Percentiles rank a stretch among this genome's conserved stretches.
phyloP scores from a whole-genome alignment of 73 alveolate species.

The Paramecium biaurelia region DNA sequence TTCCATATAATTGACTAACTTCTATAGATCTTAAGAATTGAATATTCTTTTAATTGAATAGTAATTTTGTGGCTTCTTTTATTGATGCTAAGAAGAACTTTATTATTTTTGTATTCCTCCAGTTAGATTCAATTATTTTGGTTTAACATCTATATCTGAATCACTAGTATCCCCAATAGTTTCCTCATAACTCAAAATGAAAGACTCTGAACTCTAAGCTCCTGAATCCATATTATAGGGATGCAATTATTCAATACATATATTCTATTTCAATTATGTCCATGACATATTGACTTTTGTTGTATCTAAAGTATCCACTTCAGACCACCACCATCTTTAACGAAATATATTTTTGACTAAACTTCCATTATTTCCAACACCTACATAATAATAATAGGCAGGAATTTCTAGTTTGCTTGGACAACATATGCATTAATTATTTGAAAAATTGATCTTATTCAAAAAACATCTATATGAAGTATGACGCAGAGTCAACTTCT shows the following conservation, averaged over 20 bases:
- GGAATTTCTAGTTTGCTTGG: slow-evolving; percentile 51
- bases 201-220: slow-evolving; percentile 7
- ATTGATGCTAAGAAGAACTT: background rate
- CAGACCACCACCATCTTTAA: slow-evolving; percentile 87
- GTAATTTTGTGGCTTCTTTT: background rate
- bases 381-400: slow-evolving; percentile 75
- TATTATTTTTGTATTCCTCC: background rate
- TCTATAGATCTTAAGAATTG: background rate
- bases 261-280: slow-evolving; percentile 46
- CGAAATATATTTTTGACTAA: slow-evolving; percentile 71
- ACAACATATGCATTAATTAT: background rate
- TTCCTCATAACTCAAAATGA: background rate
- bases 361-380: slow-evolving; percentile 81
- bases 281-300: slow-evolving; percentile 43
- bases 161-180: slow-evolving; percentile 50
- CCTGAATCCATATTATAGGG: background rate
- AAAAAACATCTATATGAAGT: slow-evolving; percentile 51
- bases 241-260: background rate
- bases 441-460: slow-evolving; percentile 41
- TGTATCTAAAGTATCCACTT: slow-evolving; percentile 63
- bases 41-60: background rate
- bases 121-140: background rate
- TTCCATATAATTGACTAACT: background rate
- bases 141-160: slow-evolving; percentile 39
- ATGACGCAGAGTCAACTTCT: background rate